Evolutionary conservation across 345 rosid genomes (phyloP), one percentile per base, ranked within the genome.

Genomic region (Streptanthus diversifolius): DNA sequence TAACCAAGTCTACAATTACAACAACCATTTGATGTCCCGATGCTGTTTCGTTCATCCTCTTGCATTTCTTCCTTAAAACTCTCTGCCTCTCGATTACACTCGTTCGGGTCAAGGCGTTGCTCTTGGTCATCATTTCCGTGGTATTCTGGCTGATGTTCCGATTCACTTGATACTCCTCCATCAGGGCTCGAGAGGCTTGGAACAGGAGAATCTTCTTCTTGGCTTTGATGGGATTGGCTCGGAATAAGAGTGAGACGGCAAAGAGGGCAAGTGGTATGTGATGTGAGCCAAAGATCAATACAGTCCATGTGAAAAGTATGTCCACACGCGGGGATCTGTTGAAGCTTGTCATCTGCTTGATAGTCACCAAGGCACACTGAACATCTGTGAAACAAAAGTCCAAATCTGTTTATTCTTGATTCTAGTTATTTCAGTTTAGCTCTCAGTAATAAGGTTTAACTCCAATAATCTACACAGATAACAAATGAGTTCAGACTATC

Each of bases 251-350:
- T 77, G 53, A 85, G 84, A 43, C 98, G 92, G 70, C 96, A 92
- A 66, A 92, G 92, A 37, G 98, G 98, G 71, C 98, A 92, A 21
- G 96, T 92, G n/a, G 82, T 82, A 62, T 90, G 95, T 59, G 81
- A 86, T 27, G 85, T 70, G 36, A 92, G 95, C 98, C 98, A 92
- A 71, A 81, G 84, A 60, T 92, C 98, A 35, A 92, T 92, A 79
- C 96, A 92, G 51, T 88, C 93, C 96, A 87, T 86, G 79, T 92
- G 98, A 80, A 90, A 92, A 25, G 95, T 81, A 77, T 90, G 95
- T 24, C 92, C 86, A 76, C 98, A 92, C 10, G 85, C 84, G 0
- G 95, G 96, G 18, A 92, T 83, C 62, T 83, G 91, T 72, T 92
- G 98, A 77, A 92, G 96, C 71, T 80, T 87, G 39, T 90, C 98